A percentile compares a stretch with the other conserved stretches of the same genome.
phyloP scores from a whole-genome alignment of 2,329 filamentous ascomycete genomes.

The Xylaria sp. region DNA sequence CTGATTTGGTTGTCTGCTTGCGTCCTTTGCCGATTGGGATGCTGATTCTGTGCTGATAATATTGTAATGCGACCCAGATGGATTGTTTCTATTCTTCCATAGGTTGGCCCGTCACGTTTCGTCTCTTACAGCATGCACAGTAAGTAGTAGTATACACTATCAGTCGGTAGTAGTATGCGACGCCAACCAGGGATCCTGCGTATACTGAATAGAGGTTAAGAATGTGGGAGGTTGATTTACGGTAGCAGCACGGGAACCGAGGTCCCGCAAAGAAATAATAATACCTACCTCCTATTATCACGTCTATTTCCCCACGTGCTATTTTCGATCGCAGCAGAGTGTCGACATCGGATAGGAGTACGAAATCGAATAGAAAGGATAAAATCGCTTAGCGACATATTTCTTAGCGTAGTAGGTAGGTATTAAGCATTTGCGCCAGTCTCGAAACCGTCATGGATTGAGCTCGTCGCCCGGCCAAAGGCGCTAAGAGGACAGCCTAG shows the following conservation, averaged over 20 bases:
- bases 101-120: neutral
- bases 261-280: neutral
- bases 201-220: too few relatives aligned
- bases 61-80: conserved; percentile 14
- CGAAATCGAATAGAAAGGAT: neutral
- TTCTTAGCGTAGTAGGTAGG: neutral
- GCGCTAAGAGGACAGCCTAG: conserved; percentile 21
- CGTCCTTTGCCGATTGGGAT: conserved; percentile 17
- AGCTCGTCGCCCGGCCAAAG: conserved; percentile 40
- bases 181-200: neutral
- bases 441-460: neutral
- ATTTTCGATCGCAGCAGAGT: neutral
- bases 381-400: conserved; percentile 8
- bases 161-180: neutral
- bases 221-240: too few relatives aligned
- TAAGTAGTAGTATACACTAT: too few relatives aligned
- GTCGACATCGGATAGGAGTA: conserved; percentile 4
- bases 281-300: conserved; percentile 9
- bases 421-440: neutral
- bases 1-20: conserved; percentile 11
- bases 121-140: too few relatives aligned
- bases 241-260: too few relatives aligned
- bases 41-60: conserved; percentile 6
- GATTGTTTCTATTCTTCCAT: neutral
- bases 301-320: conserved; percentile 2